These are phyloP conservation scores for Fraxinus excelsior DNA, from an alignment of 257 asterid genomes.

Conservation along the genomic window DNA sequence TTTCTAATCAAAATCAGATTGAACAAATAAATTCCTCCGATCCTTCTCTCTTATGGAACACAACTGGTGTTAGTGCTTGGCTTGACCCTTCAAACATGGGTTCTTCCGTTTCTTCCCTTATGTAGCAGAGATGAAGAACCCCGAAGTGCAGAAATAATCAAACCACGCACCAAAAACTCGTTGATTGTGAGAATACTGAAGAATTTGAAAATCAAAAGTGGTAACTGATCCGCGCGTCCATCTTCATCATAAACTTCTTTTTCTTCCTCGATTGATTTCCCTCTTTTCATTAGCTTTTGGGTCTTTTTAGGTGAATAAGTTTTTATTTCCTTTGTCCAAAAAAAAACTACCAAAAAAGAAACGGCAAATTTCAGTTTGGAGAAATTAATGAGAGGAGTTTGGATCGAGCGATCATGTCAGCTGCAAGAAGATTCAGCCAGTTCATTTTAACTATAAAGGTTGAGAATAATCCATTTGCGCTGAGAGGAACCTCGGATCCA, in stretches of 20 bases:
- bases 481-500: constrained; percentile 88
- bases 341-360: constrained; percentile 4
- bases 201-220: not conserved
- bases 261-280: constrained; percentile 19
- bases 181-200: too few relatives aligned
- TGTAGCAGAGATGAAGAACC: constrained; percentile 15
- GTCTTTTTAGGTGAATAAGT: not conserved
- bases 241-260: not conserved
- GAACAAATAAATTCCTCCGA: constrained; percentile 36
- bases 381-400: constrained; percentile 38
- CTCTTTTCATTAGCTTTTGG: constrained; percentile 26
- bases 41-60: constrained; percentile 46
- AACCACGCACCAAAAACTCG: not conserved
- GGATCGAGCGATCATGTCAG: constrained; percentile 88
- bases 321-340: not conserved
- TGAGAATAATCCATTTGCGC: constrained; percentile 47
- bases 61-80: constrained; percentile 38
- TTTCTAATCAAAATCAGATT: constrained; percentile 25
- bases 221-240: not conserved
- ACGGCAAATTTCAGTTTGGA: not conserved
- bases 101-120: constrained; percentile 53
- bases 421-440: constrained; percentile 47
- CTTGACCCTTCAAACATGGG: constrained; percentile 55
- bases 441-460: constrained; percentile 47
- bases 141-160: not conserved